Evolutionary conservation across 495 filamentous ascomycete species (phyloP), one percentile per base, ranked within the genome.

Genomic region (Recurvomyces mirabilis): DNA sequence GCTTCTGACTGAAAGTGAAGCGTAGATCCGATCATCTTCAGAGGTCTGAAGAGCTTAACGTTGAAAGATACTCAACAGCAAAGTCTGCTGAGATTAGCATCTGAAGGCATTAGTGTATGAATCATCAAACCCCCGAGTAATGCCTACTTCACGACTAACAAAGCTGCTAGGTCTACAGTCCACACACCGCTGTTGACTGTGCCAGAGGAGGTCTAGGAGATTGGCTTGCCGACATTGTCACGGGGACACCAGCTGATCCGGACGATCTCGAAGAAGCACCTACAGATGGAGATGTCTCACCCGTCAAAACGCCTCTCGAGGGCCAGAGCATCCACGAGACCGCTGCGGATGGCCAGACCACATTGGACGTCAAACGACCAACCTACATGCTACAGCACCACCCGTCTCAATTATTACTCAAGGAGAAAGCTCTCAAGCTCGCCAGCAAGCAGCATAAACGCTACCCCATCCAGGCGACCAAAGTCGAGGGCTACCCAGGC

Each of bases 1-100:
- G 22, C 25, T 21, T 34, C 21, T 46, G 38, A 49, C 38, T 7
- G 5, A 34, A 30, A 28, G 24, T 46, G 41, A 38, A 54, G 46
- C 32, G 38, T 52, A 93, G 87, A 98, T 61, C 91, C 91, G 7
- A 87, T 96, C 55, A 96, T 98, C 55, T 98, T 96, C 73, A 75
- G 78, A 48, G 81, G 82, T 30, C 67, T 98, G 38, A 98, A 95
- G 63, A 78, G 81, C 32, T 65, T 98, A 58, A 94, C 84, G 25
- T 72, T 88, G 15, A 71, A 71, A 47, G 81, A 98, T 62, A 68
- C 84, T 10, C 91, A 94, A 56, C 93, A 96, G 64, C 74, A 79
- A 45, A 81, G 79, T 18, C 73, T 96, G 36, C 70, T 98, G 5
- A 75, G 81, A 36, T 71, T 98, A 2, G 81, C 79, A n/a, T 79